These are phyloP conservation scores for Fusarium sp. DNA, from an alignment of 2,329 filamentous ascomycete species.

Conservation along the genomic window DNA sequence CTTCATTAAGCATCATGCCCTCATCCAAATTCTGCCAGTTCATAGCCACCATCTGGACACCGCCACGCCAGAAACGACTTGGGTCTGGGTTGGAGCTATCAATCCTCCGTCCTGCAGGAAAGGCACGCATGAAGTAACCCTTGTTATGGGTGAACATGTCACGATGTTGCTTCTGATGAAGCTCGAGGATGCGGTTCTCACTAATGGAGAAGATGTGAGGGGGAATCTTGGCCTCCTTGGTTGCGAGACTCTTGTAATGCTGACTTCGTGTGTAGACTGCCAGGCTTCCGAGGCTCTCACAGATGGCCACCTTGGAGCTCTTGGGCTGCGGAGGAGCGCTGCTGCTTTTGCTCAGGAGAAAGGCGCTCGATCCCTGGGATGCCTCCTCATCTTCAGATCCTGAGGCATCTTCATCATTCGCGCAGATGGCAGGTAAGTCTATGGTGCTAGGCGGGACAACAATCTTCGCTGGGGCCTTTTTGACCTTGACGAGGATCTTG, in stretches of 20 bases:
- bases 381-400: constrained; percentile 58
- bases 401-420: constrained; percentile 54
- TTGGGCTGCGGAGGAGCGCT: constrained; percentile 34
- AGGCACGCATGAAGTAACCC: constrained; percentile 89
- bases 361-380: constrained; percentile 24
- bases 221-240: constrained; percentile 69
- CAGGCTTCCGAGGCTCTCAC: constrained; percentile 76
- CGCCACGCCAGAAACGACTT: constrained; percentile 88
- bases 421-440: constrained; percentile 44
- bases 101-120: constrained; percentile 82
- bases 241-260: constrained; percentile 79
- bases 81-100: constrained; percentile 96
- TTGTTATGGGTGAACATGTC: constrained; percentile 91
- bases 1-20: constrained; percentile 95
- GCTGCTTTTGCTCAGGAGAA: constrained; percentile 17
- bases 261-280: constrained; percentile 90
- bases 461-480: constrained; percentile 63
- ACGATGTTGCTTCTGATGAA: constrained; percentile 71
- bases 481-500: constrained; percentile 89
- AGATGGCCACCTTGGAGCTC: constrained; percentile 68
- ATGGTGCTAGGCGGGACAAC: constrained; percentile 46
- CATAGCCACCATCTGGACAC: constrained; percentile 96
- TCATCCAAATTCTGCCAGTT: constrained; percentile 98
- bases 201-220: constrained; percentile 88
- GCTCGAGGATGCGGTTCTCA: constrained; percentile 77